Evolutionary conservation across 2,329 filamentous ascomycete species (phyloP).

Genomic region (Phaeosphaeria sp.): DNA sequence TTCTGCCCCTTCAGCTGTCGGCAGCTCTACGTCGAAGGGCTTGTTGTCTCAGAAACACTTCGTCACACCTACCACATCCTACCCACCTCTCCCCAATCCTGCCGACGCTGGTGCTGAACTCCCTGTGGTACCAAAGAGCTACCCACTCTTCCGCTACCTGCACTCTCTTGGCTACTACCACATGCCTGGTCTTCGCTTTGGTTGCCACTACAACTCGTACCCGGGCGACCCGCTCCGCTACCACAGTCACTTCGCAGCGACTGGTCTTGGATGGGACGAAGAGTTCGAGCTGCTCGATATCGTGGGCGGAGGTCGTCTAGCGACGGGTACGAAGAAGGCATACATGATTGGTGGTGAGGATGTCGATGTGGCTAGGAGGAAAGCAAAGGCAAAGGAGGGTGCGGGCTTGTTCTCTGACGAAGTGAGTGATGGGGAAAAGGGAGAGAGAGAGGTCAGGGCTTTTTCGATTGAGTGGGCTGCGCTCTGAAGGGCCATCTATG

Average conservation of each 20-base stretch:
- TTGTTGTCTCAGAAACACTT: slow-evolving; percentile 35
- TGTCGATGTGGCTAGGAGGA: slow-evolving; percentile 7
- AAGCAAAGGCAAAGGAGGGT: not conserved
- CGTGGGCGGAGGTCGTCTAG: slow-evolving; percentile 83
- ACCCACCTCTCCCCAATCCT: slow-evolving; percentile 41
- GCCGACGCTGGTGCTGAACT: slow-evolving; percentile 29
- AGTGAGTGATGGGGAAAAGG: slow-evolving; percentile 24
- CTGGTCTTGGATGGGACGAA: slow-evolving; percentile 86
- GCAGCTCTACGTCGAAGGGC: slow-evolving; percentile 15
- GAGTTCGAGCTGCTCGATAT: slow-evolving; percentile 84
- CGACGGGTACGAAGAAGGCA: slow-evolving; percentile 95
- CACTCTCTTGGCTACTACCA: slow-evolving; percentile 83
- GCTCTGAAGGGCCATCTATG: slow-evolving; percentile 67
- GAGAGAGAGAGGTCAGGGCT: slow-evolving; percentile 64
- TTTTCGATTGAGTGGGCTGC: slow-evolving; percentile 95
- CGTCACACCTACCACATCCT: slow-evolving; percentile 57
- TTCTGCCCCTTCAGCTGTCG: slow-evolving; percentile 11
- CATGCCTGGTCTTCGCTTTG: slow-evolving; percentile 91
- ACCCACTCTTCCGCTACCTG: slow-evolving; percentile 80
- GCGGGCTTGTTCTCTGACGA: slow-evolving; percentile 11
- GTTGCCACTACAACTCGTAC: slow-evolving; percentile 92
- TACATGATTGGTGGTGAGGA: slow-evolving; percentile 80
- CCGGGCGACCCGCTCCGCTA: slow-evolving; percentile 94
- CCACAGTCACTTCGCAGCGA: slow-evolving; percentile 91
- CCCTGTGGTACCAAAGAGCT: slow-evolving; percentile 54